Evolutionary conservation across 1,284 basidiomycete genomes (phyloP).

Genomic region (Jaminaea rosea): DNA sequence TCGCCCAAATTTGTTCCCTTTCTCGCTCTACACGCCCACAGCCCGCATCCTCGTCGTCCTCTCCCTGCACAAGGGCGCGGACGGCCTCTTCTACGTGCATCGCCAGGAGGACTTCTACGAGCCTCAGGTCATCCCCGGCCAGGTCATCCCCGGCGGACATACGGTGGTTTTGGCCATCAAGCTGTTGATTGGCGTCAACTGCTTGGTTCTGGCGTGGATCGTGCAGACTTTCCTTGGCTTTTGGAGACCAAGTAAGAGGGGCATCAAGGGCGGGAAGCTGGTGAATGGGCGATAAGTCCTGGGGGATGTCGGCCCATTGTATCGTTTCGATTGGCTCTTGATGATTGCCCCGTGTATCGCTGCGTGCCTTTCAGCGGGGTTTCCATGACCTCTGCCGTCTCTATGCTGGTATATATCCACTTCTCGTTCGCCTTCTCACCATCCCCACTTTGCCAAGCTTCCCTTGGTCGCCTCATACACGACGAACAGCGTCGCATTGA

Average conservation of each 20-base stretch:
- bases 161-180: conserved; percentile 21
- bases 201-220: conserved; percentile 17
- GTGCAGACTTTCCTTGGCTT: not conserved
- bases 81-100: conserved; percentile 41
- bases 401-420: too few species aligned
- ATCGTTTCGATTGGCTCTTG: too few species aligned
- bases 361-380: too few species aligned
- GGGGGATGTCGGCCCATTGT: too few species aligned
- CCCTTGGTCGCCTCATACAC: conserved; percentile 21
- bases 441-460: conserved; percentile 8
- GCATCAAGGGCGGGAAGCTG: not conserved
- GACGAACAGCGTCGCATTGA: conserved; percentile 30
- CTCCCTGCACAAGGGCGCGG: conserved; percentile 29
- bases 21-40: conserved; percentile 7
- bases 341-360: too few species aligned
- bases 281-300: too few species aligned
- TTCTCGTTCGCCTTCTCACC: too few species aligned
- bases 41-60: conserved; percentile 32
- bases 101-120: conserved; percentile 39
- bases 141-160: conserved; percentile 21
- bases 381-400: too few species aligned
- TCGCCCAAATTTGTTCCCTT: conserved; percentile 14
- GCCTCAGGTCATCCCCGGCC: conserved; percentile 25
- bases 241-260: not conserved
- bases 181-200: conserved; percentile 25